A percentile compares a stretch with the other conserved stretches of the same genome.
These are phyloP conservation scores for Zygnema circumcarinatum DNA, from an alignment of 139 green algal species.

Conservation along the genomic window DNA sequence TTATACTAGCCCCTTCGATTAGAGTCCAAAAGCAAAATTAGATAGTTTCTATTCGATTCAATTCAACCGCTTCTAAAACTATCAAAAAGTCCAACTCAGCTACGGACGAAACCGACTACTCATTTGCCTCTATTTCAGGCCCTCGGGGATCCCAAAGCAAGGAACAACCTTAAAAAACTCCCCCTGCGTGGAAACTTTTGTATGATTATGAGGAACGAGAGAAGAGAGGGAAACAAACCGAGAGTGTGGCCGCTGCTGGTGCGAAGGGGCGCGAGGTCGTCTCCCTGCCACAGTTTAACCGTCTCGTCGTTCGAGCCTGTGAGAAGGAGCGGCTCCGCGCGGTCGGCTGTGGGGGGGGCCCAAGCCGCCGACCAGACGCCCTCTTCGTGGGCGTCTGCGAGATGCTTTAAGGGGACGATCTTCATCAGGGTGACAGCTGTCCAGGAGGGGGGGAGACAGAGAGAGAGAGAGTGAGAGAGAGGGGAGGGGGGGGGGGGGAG, in stretches of 20 bases:
- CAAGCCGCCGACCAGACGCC: conserved; percentile 80
- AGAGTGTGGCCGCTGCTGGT: conserved; percentile 78
- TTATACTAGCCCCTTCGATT: too few species aligned
- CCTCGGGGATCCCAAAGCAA: too few species aligned
- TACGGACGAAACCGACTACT: neutral
- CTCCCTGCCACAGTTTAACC: conserved; percentile 84
- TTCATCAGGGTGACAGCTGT: too few species aligned
- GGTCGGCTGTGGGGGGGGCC: conserved; percentile 58
- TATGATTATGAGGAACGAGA: too few species aligned
- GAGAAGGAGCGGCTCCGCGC: conserved; percentile 65
- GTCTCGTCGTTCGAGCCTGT: conserved; percentile 63
- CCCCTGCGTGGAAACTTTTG: too few species aligned
- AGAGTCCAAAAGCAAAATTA: too few species aligned
- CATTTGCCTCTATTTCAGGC: neutral
- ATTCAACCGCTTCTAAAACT: neutral
- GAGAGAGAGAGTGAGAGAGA: too few species aligned
- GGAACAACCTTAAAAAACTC: neutral
- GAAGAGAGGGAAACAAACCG: conserved; percentile 50
- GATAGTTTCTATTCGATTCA: too few species aligned
- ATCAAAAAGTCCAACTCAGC: neutral
- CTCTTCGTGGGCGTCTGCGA: conserved; percentile 80
- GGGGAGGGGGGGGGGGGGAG: too few species aligned
- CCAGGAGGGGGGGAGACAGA: too few species aligned
- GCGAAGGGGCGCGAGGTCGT: conserved; percentile 63
- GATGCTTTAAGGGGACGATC: conserved; percentile 58